phyloP scores from a whole-genome alignment of 2,329 filamentous ascomycete species.

The Pseudogymnoascus sp. region DNA sequence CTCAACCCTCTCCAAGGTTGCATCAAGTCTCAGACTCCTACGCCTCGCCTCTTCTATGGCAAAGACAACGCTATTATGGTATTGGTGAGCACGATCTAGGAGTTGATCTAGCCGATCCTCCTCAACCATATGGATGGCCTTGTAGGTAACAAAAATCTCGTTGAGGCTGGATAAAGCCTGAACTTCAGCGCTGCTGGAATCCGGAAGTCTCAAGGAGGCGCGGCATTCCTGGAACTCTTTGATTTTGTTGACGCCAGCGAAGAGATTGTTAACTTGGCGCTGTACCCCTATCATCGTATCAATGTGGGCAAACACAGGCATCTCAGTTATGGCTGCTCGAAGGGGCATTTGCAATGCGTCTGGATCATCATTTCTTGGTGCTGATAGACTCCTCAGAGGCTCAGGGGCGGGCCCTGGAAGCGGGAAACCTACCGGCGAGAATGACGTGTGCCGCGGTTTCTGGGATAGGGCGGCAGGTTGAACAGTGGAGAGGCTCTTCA shows the following conservation, averaged over 20 bases:
- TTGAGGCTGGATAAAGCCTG: not conserved
- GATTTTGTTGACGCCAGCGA: not conserved
- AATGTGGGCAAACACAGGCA: not conserved
- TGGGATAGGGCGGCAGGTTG: not conserved
- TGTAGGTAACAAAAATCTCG: not conserved
- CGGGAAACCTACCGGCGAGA: not conserved
- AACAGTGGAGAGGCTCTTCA: no score
- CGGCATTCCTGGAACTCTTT: not conserved
- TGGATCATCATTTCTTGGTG: not conserved
- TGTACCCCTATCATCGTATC: not conserved
- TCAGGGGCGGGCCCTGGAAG: not conserved
- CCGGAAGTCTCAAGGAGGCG: not conserved
- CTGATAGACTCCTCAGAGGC: not conserved
- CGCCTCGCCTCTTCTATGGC: not conserved
- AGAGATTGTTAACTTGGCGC: not conserved
- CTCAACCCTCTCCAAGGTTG: not conserved
- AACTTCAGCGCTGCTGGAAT: not conserved
- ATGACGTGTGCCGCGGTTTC: not conserved
- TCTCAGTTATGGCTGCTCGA: not conserved
- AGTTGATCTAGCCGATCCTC: not conserved
- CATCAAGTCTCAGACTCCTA: not conserved
- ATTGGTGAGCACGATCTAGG: not conserved
- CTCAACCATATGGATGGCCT: not conserved
- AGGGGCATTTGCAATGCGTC: not conserved
- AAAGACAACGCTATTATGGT: not conserved